A percentile compares a stretch with the other conserved stretches of the same genome.
Conservation (phyloP, 129 eudicot species). For the Flaveria brownii region DNA sequence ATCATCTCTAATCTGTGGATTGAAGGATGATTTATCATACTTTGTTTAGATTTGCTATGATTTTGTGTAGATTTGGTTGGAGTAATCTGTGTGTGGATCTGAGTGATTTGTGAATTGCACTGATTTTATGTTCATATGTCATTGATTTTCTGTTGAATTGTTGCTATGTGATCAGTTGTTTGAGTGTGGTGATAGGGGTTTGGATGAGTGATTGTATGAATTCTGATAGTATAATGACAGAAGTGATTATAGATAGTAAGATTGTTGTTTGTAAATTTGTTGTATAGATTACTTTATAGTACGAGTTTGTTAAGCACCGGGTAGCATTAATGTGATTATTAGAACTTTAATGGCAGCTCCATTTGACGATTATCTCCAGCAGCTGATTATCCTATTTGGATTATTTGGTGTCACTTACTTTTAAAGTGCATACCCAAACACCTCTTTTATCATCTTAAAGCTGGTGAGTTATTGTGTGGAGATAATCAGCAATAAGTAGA, state of each 20-base stretch:
- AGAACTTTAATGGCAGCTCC: neutral
- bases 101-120: slow-evolving; percentile 27
- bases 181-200: neutral
- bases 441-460: slow-evolving; percentile 12
- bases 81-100: slow-evolving; percentile 33
- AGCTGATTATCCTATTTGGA: neutral
- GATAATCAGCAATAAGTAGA: neutral
- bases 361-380: neutral
- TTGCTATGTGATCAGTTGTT: slow-evolving; percentile 11
- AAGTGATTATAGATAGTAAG: neutral
- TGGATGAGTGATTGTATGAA: neutral
- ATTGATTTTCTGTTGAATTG: neutral
- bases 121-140: neutral
- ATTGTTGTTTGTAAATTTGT: neutral
- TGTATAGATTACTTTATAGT: neutral
- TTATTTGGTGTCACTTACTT: slow-evolving; percentile 7
- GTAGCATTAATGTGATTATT: slow-evolving; percentile 6
- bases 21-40: neutral
- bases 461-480: slow-evolving; percentile 4
- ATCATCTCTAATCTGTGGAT: slow-evolving; percentile 7
- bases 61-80: slow-evolving; percentile 10
- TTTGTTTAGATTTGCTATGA: slow-evolving; percentile 10
- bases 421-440: neutral
- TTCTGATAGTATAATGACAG: neutral
- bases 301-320: neutral